phyloP scores from a whole-genome alignment of 306 rosid genomes.

The Lupinus albus region DNA sequence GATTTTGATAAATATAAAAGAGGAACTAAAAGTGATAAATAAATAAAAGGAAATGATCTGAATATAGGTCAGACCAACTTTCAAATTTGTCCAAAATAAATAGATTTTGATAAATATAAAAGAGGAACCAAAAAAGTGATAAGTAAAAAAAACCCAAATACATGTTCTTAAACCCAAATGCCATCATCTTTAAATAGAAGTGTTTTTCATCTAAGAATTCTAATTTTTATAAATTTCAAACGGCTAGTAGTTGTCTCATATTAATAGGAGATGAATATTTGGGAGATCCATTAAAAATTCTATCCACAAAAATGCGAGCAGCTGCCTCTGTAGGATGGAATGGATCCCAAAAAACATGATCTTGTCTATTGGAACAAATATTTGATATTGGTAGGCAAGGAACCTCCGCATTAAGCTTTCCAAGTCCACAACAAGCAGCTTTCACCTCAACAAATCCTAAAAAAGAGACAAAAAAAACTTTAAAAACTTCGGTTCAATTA shows the following conservation, averaged over 20 bases:
- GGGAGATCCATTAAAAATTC: constrained; percentile 55
- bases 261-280: constrained; percentile 56
- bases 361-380: constrained; percentile 63
- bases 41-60: no score
- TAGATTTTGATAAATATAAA: no score
- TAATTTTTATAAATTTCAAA: no score
- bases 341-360: constrained; percentile 76
- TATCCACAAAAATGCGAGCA: constrained; percentile 45
- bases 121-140: no score
- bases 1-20: no score
- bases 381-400: constrained; percentile 56
- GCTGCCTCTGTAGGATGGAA: constrained; percentile 78
- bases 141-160: no score
- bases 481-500: not conserved
- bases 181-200: no score
- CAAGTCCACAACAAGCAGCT: constrained; percentile 81
- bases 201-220: no score
- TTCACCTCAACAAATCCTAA: constrained; percentile 68
- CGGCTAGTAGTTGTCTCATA: constrained; percentile 39
- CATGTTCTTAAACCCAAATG: no score
- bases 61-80: no score
- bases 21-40: no score
- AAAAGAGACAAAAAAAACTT: not conserved
- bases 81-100: no score
- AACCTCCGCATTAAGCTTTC: constrained; percentile 51